Evolutionary conservation across 2,329 filamentous ascomycete genomes (phyloP), one percentile per base, ranked within the genome.

Genomic region (Didymellaceae sp.): DNA sequence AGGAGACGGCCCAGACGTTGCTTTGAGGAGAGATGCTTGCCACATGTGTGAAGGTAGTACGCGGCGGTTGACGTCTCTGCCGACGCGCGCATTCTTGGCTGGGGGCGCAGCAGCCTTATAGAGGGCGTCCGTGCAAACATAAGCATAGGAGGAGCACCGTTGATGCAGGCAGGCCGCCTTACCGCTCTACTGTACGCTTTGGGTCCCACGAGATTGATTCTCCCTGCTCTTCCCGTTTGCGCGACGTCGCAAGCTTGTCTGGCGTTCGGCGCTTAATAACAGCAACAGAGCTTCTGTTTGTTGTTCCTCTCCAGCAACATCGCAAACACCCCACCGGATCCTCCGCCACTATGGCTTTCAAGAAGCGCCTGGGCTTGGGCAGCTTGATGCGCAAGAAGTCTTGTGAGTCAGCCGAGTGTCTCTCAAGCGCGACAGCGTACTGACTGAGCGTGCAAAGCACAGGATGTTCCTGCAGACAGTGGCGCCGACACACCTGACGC

Each of bases 401-500:
- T 33, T 58, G 65, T 68, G 57, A 59, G 59, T 57, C 46, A 28
- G 32, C 17, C 37, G 45, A 11, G 34, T 46, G 21, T 32, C 22
- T 25, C 45, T 28, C 22, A 24, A 22, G 44, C 21, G 17, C 20
- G 8, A 20, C 11, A 17, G 31, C 17, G 45, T 44, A 52, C 59
- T 62, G 45, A 66, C 49, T 40, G 44, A 41, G 46, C 43, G 34
- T 45, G 21, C 42, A 25, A 49, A 68, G 64, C 66, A 47, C 62
- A 68, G 32, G 61, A 72, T 47, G 59, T 66, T 9, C 54, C 60
- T 3, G 57, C 65, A 11, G 56, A 63, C 14, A 47, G 70, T 1
- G 57, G 66, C 20, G 77, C 77, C 52, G 85, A 87, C 63, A 83
- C 83, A 11, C 88, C 88, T 45, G 88, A 90, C 74, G 83, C 80